Conservation (phyloP, 2,329 filamentous ascomycete genomes). For the Penicillium sclerotigenum region DNA sequence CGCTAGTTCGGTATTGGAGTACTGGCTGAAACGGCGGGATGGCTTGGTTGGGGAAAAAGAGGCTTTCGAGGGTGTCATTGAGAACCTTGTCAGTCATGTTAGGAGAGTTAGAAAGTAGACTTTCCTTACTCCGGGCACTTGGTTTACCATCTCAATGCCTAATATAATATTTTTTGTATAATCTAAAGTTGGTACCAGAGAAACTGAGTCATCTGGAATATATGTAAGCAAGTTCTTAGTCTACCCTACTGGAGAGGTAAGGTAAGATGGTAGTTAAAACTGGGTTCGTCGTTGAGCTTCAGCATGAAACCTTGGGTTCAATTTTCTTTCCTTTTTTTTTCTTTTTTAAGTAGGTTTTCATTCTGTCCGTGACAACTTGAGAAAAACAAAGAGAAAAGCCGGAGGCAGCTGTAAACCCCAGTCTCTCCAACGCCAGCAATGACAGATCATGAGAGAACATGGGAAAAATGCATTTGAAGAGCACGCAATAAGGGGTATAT, state of each 20-base stretch:
- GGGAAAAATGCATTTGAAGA: background rate
- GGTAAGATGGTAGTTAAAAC: background rate
- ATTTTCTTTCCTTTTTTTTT: background rate
- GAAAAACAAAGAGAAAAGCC: background rate
- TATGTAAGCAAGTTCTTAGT: background rate
- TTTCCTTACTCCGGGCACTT: background rate
- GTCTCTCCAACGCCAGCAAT: background rate
- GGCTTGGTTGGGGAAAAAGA: slow-evolving; percentile 87
- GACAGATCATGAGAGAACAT: background rate
- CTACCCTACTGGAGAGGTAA: background rate
- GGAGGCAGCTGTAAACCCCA: background rate
- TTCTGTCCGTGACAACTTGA: background rate
- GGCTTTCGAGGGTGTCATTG: slow-evolving; percentile 93
- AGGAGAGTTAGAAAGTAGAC: slow-evolving; percentile 73
- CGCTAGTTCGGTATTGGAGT: slow-evolving; percentile 75
- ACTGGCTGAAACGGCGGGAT: slow-evolving; percentile 83
- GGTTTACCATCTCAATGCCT: slow-evolving; percentile 9
- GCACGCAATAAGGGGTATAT: slow-evolving; percentile 11
- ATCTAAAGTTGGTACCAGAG: slow-evolving; percentile 19
- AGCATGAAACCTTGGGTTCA: background rate
- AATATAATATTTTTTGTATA: slow-evolving; percentile 26
- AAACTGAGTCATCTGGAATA: background rate
- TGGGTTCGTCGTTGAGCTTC: background rate
- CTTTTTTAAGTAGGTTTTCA: background rate
- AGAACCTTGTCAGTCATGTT: slow-evolving; percentile 90